phyloP scores from a whole-genome alignment of 2,329 filamentous ascomycete genomes.

The Aureobasidium sp. region DNA sequence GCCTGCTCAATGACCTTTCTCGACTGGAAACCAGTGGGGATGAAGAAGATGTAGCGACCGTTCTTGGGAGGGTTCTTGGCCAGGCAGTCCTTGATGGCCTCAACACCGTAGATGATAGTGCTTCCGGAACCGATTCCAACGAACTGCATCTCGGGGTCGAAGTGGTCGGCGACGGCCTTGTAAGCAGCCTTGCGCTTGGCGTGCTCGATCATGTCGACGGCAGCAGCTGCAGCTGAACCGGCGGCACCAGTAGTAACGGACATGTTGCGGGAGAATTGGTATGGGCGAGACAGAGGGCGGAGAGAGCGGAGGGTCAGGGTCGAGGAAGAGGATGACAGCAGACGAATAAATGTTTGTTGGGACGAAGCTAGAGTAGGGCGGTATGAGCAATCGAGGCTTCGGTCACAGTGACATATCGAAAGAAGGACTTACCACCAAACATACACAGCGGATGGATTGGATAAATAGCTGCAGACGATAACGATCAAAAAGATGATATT shows the following conservation, averaged over 20 bases:
- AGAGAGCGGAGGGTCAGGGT: background rate
- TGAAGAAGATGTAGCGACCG: slow-evolving; percentile 64
- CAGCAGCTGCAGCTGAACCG: background rate
- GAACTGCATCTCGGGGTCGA: slow-evolving; percentile 50
- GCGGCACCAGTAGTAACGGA: background rate
- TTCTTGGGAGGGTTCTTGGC: slow-evolving; percentile 26
- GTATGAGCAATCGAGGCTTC: background rate
- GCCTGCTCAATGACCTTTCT: slow-evolving; percentile 76
- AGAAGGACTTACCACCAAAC: background rate
- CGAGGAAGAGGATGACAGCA: background rate
- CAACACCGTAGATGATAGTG: slow-evolving; percentile 77
- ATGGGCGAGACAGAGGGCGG: background rate
- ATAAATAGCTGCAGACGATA: background rate
- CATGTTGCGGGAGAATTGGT: slow-evolving; percentile 5
- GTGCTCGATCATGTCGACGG: slow-evolving; percentile 45
- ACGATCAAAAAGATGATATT: background rate
- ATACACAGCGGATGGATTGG: background rate
- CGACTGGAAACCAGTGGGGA: slow-evolving; percentile 82
- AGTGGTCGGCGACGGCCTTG: slow-evolving; percentile 65
- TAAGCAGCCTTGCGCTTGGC: slow-evolving; percentile 69
- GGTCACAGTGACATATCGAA: background rate
- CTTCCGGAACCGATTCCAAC: slow-evolving; percentile 76
- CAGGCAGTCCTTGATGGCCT: slow-evolving; percentile 61
- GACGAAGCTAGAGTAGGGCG: background rate
- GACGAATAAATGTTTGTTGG: slow-evolving; percentile 3